A percentile compares a stretch with the other conserved stretches of the same genome.
These are phyloP conservation scores for Hydnomerulius pinastri DNA, from an alignment of 768 basidiomycete genomes.

Conservation along the genomic window DNA sequence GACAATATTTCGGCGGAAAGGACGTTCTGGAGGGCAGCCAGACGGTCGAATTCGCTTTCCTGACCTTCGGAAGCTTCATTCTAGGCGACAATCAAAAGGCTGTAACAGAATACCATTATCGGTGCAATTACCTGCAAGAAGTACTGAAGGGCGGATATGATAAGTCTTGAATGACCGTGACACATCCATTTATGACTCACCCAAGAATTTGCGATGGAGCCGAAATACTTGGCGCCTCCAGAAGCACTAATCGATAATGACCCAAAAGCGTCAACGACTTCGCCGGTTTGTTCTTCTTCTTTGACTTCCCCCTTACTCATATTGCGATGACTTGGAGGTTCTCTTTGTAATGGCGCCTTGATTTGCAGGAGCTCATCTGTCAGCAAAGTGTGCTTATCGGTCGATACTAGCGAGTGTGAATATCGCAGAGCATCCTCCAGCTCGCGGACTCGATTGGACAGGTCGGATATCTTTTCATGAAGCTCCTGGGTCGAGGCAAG, in stretches of 20 bases:
- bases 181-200: conserved; percentile 34
- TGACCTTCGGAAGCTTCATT: conserved; percentile 63
- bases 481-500: conserved; percentile 79
- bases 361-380: conserved; percentile 72
- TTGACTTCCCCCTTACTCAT: conserved; percentile 41
- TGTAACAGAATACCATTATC: neutral
- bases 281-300: conserved; percentile 64
- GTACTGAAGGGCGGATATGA: conserved; percentile 46
- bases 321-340: conserved; percentile 48
- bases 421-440: conserved; percentile 70
- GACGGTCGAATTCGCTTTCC: conserved; percentile 45
- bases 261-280: conserved; percentile 79
- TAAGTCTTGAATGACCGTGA: conserved; percentile 4
- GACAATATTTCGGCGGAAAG: conserved; percentile 64
- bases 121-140: conserved; percentile 61
- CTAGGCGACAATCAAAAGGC: conserved; percentile 34
- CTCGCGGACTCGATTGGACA: conserved; percentile 72
- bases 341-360: conserved; percentile 76
- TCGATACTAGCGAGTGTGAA: conserved; percentile 58
- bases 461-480: conserved; percentile 78
- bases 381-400: conserved; percentile 66
- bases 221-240: conserved; percentile 75
- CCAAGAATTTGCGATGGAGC: conserved; percentile 77
- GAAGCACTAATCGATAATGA: conserved; percentile 73
- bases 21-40: conserved; percentile 51